Percentiles rank a stretch among this genome's conserved stretches.
Evolutionary conservation across 2,329 filamentous ascomycete species (phyloP).

Genomic region (Periconia macrospinosa): DNA sequence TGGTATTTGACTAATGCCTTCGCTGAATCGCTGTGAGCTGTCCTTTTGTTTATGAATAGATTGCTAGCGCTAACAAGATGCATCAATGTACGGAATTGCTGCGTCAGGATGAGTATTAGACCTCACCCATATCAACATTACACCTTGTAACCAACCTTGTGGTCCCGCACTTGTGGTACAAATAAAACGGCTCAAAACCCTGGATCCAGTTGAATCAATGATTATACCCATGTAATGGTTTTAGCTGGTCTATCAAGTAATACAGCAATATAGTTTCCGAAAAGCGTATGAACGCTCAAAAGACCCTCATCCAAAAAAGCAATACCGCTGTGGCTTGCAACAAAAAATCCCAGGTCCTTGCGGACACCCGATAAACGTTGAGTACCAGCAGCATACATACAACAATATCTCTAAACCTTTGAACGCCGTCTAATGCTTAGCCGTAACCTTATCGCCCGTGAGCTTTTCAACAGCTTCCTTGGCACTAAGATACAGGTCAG

Average conservation of each 20-base stretch:
- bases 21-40: too few relatives aligned
- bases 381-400: not conserved
- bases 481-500: conserved; percentile 51
- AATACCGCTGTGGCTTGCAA: not conserved
- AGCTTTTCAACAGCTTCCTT: conserved; percentile 68
- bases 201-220: not conserved
- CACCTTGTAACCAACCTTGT: too few relatives aligned
- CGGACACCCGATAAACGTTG: conserved; percentile 3
- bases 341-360: conserved; percentile 5
- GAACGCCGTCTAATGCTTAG: conserved; percentile 60
- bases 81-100: too few relatives aligned
- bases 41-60: too few relatives aligned
- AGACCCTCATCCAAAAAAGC: not conserved
- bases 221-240: not conserved
- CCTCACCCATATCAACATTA: too few relatives aligned
- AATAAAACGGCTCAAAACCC: too few relatives aligned
- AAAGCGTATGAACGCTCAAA: not conserved
- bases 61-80: too few relatives aligned
- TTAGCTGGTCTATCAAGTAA: conserved; percentile 7
- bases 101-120: too few relatives aligned
- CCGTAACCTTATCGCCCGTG: conserved; percentile 65
- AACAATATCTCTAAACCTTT: not conserved
- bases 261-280: conserved; percentile 3
- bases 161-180: too few relatives aligned
- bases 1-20: too few relatives aligned